These are phyloP conservation scores for Metschnikowia santaceciliae DNA, from an alignment of 805 yeast species.

Conservation along the genomic window DNA sequence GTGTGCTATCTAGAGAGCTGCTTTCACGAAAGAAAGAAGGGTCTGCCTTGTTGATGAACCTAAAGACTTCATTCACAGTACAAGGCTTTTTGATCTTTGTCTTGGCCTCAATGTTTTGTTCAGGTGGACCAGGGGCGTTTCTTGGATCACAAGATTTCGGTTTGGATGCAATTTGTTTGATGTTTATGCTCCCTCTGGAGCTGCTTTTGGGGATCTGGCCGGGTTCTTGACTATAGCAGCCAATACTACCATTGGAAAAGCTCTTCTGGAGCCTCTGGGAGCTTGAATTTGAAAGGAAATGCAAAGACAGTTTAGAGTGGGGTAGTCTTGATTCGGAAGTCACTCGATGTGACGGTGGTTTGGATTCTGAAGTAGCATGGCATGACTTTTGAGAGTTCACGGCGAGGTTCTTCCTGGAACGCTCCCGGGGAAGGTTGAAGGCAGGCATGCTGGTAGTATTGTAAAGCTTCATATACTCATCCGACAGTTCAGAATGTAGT, in stretches of 20 bases:
- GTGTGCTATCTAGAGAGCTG: constrained; percentile 5
- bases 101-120: not conserved
- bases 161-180: not conserved
- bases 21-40: constrained; percentile 23
- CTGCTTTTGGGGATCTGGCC: not conserved
- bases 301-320: not conserved
- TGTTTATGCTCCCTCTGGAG: not conserved
- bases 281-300: not conserved
- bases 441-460: constrained; percentile 7
- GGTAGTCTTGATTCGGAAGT: not conserved
- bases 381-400: not conserved
- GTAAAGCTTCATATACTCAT: constrained; percentile 13
- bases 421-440: not conserved
- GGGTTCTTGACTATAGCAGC: not conserved
- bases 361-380: not conserved
- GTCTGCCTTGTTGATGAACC: constrained; percentile 23
- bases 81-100: constrained; percentile 10
- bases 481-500: constrained; percentile 6
- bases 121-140: not conserved
- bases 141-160: not conserved
- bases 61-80: constrained; percentile 20
- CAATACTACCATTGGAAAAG: not conserved
- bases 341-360: not conserved
- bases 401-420: not conserved
- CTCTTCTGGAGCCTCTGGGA: not conserved